Conservation (phyloP, 352 stramenopile species). For the Thalassiosira ordinaria region DNA sequence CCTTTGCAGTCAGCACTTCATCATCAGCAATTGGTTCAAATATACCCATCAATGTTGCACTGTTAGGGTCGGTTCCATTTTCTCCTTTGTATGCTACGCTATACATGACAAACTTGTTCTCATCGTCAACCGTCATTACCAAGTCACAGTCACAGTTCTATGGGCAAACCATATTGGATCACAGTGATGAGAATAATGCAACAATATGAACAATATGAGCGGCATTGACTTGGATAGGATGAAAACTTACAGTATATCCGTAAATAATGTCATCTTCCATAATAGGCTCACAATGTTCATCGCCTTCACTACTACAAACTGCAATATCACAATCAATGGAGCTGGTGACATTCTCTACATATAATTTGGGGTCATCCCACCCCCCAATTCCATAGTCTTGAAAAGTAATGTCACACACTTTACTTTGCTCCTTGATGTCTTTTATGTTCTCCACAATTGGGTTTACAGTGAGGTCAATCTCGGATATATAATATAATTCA, state of each 20-base stretch:
- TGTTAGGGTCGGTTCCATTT: slow-evolving; percentile 8
- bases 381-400: neutral
- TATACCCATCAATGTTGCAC: slow-evolving; percentile 40
- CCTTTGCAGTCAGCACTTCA: neutral
- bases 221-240: too few species aligned
- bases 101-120: slow-evolving; percentile 27
- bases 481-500: slow-evolving; percentile 44
- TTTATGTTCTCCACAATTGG: slow-evolving; percentile 40
- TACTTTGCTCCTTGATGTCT: slow-evolving; percentile 15
- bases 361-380: too few species aligned
- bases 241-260: too few species aligned
- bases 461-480: slow-evolving; percentile 31
- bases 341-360: too few species aligned
- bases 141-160: slow-evolving; percentile 41
- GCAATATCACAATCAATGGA: too few species aligned
- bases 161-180: too few species aligned
- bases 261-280: too few species aligned
- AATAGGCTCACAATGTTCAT: too few species aligned
- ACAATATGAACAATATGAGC: too few species aligned
- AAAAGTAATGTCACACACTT: slow-evolving; percentile 34
- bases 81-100: slow-evolving; percentile 30
- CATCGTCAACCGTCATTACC: slow-evolving; percentile 27
- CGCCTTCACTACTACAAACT: too few species aligned
- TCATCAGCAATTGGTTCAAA: slow-evolving; percentile 24
- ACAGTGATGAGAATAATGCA: too few species aligned